Evolutionary conservation across 495 filamentous ascomycete genomes (phyloP).

Genomic region (Choiromyces venosus): DNA sequence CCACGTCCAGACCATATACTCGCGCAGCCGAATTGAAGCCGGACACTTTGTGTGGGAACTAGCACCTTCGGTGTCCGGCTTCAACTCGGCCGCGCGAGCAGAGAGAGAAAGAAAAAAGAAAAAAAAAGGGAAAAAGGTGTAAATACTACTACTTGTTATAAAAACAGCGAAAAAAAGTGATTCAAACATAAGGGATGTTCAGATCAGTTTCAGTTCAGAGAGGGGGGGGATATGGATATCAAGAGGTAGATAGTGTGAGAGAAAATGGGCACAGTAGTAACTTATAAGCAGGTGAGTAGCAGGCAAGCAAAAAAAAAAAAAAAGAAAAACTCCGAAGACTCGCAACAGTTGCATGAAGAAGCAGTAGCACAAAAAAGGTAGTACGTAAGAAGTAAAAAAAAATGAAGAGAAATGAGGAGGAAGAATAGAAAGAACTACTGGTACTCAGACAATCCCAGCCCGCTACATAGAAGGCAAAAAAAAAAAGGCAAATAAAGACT

Average conservation of each 20-base stretch:
- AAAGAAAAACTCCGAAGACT: not conserved
- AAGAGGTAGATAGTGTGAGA: not conserved
- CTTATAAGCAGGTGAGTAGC: not conserved
- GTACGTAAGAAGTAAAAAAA: not conserved
- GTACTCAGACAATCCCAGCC: not conserved
- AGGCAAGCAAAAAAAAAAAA: not conserved
- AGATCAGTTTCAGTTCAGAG: not conserved
- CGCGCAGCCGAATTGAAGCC: too few species aligned
- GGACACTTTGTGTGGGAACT: too few species aligned
- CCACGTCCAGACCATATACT: not conserved
- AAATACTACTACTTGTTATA: conserved; percentile 3
- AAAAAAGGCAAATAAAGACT: not conserved
- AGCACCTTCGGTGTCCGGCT: too few species aligned
- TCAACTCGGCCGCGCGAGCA: too few species aligned
- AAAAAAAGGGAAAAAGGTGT: not conserved
- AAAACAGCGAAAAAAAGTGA: not conserved
- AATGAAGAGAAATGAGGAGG: not conserved
- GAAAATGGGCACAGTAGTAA: not conserved
- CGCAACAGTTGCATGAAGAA: not conserved
- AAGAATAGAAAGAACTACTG: not conserved
- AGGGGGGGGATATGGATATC: not conserved
- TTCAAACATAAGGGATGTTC: not conserved
- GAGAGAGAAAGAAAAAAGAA: not conserved
- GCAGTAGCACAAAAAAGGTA: too few species aligned
- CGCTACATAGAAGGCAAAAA: not conserved